A percentile compares a stretch with the other conserved stretches of the same genome.
These are phyloP conservation scores for Cephaloascus albidus DNA, from an alignment of 805 yeast genomes.

Conservation along the genomic window DNA sequence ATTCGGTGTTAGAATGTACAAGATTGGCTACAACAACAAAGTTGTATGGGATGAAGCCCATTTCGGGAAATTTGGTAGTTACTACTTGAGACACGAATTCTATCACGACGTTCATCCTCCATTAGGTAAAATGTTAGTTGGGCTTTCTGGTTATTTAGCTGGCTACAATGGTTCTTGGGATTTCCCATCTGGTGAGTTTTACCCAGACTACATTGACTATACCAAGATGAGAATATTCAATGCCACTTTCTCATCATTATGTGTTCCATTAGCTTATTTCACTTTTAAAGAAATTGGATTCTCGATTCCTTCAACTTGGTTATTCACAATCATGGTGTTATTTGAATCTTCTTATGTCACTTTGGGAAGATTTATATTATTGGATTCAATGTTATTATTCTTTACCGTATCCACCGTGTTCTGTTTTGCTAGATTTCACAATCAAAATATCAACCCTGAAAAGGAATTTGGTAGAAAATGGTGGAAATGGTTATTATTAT, in stretches of 20 bases:
- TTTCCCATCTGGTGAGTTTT: conserved; percentile 73
- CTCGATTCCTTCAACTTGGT: conserved; percentile 62
- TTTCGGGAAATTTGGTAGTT: conserved; percentile 93
- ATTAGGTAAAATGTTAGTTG: conserved; percentile 87
- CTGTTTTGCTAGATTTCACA: conserved; percentile 65
- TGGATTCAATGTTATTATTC: conserved; percentile 85
- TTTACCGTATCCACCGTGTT: conserved; percentile 81
- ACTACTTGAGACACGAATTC: conserved; percentile 78
- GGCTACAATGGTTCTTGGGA: conserved; percentile 85
- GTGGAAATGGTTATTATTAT: conserved; percentile 87
- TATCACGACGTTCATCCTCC: conserved; percentile 98
- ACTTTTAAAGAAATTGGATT: conserved; percentile 74
- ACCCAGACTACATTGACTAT: conserved; percentile 71
- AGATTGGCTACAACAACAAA: conserved; percentile 57
- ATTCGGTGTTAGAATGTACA: conserved; percentile 66
- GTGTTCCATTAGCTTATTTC: conserved; percentile 81
- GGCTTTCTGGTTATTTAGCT: conserved; percentile 76
- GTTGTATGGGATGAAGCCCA: conserved; percentile 99
- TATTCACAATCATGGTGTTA: conserved; percentile 70
- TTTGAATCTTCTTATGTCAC: conserved; percentile 80
- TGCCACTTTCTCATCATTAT: conserved; percentile 72
- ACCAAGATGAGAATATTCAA: conserved; percentile 84
- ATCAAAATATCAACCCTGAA: conserved; percentile 34
- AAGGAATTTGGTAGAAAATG: conserved; percentile 60
- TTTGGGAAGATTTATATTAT: conserved; percentile 78